These are phyloP conservation scores for Ceratocystis albifundus DNA, from an alignment of 2,329 filamentous ascomycete genomes.

Conservation along the genomic window DNA sequence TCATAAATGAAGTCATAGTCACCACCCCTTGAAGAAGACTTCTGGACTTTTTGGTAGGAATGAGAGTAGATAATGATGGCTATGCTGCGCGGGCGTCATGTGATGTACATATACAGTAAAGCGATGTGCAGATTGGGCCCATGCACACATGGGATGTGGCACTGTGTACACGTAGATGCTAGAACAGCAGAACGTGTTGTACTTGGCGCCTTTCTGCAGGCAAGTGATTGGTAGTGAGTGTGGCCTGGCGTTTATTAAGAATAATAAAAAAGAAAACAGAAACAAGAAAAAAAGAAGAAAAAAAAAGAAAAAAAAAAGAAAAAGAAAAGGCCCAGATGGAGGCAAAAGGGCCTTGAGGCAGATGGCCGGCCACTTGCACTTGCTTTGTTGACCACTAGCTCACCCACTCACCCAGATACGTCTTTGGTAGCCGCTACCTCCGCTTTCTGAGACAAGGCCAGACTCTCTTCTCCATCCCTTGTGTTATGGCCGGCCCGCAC, in stretches of 20 bases:
- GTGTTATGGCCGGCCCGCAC: neutral
- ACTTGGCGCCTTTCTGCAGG: neutral
- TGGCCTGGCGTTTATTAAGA: neutral
- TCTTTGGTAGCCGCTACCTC: neutral
- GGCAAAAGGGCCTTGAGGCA: too few relatives aligned
- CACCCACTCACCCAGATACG: too few relatives aligned
- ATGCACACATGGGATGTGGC: neutral
- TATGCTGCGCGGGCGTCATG: neutral
- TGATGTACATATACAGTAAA: neutral
- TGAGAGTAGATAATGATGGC: neutral
- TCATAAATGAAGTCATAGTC: neutral
- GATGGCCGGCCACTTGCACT: too few relatives aligned
- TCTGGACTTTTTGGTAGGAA: neutral
- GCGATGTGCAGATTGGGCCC: neutral
- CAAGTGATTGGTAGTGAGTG: neutral
- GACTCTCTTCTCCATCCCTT: neutral
- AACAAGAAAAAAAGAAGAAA: too few relatives aligned
- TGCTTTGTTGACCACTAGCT: too few relatives aligned
- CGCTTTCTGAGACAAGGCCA: neutral
- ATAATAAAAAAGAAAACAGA: too few relatives aligned
- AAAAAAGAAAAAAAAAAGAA: too few relatives aligned
- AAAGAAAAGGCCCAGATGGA: neutral
- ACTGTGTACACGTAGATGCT: neutral
- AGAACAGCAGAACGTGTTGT: neutral
- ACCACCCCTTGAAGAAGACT: neutral